Percentiles rank a stretch among this genome's conserved stretches.
phyloP scores from a whole-genome alignment of 805 yeast genomes.

The Ogataea nakhonphanomensis region DNA sequence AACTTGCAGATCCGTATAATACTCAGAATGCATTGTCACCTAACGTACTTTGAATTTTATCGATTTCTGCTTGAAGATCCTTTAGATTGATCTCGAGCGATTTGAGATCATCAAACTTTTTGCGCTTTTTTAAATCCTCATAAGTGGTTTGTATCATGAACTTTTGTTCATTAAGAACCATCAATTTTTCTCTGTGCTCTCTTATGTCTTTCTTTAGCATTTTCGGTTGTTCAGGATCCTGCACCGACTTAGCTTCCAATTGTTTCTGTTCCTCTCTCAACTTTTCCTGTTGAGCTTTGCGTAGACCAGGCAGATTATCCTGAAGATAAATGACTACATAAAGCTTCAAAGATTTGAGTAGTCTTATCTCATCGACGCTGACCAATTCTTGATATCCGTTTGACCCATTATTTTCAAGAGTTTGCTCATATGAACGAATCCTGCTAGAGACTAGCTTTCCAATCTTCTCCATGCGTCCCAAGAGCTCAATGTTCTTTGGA shows the following conservation, averaged over 20 bases:
- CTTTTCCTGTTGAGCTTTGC: constrained; percentile 47
- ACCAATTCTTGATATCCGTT: not conserved
- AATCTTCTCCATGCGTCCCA: constrained; percentile 48
- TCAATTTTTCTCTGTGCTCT: constrained; percentile 63
- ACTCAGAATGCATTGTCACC: constrained; percentile 47
- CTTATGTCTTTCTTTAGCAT: constrained; percentile 53
- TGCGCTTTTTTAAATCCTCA: constrained; percentile 53
- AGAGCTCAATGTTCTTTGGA: constrained; percentile 43
- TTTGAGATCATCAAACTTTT: constrained; percentile 74
- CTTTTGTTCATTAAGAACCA: constrained; percentile 84
- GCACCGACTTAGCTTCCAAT: not conserved
- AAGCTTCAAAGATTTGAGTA: constrained; percentile 53
- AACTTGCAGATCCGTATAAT: too few relatives aligned
- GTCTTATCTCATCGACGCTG: constrained; percentile 39
- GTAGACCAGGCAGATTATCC: constrained; percentile 59
- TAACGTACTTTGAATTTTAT: constrained; percentile 42
- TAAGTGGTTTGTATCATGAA: constrained; percentile 68
- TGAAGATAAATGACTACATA: constrained; percentile 62
- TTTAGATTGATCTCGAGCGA: constrained; percentile 54
- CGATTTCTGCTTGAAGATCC: constrained; percentile 53
- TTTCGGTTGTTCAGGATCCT: constrained; percentile 20
- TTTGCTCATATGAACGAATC: constrained; percentile 22
- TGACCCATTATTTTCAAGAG: constrained; percentile 16
- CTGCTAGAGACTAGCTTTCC: constrained; percentile 40
- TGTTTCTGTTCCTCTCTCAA: constrained; percentile 14